phyloP scores from a whole-genome alignment of 2,329 filamentous ascomycete genomes.

The Botrytis aclada region DNA sequence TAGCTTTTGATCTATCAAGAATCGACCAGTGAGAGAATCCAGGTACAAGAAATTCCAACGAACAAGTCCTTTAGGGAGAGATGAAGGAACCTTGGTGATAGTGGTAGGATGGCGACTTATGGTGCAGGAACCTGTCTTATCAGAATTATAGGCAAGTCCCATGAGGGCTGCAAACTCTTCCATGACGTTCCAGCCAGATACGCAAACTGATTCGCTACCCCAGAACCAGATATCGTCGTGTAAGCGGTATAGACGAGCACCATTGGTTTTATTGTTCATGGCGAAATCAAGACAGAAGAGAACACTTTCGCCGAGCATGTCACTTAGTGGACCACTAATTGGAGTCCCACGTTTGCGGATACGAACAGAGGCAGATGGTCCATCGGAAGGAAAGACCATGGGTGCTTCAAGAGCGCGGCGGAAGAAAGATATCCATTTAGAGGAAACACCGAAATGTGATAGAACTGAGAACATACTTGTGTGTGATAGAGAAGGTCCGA shows the following conservation, averaged over 20 bases:
- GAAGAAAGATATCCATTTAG: slow-evolving; percentile 58
- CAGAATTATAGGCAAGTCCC: slow-evolving; percentile 54
- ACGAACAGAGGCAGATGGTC: slow-evolving; percentile 43
- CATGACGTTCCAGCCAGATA: slow-evolving; percentile 57
- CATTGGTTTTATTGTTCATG: slow-evolving; percentile 55
- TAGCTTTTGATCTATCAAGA: slow-evolving; percentile 51
- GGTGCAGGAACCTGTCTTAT: slow-evolving; percentile 53
- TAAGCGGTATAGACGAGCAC: slow-evolving; percentile 56
- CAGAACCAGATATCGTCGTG: slow-evolving; percentile 69
- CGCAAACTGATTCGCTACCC: slow-evolving; percentile 51
- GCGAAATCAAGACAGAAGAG: slow-evolving; percentile 65
- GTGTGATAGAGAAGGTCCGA: slow-evolving; percentile 57
- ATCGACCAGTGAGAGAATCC: slow-evolving; percentile 46
- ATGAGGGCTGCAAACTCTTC: slow-evolving; percentile 51
- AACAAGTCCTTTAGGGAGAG: slow-evolving; percentile 51
- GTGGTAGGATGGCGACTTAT: slow-evolving; percentile 34
- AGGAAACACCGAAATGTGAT: slow-evolving; percentile 56
- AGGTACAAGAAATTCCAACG: slow-evolving; percentile 57
- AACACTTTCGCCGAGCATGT: slow-evolving; percentile 56
- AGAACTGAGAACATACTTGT: slow-evolving; percentile 56
- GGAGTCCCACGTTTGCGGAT: slow-evolving; percentile 56
- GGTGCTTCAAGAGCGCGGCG: slow-evolving; percentile 56
- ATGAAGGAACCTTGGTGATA: slow-evolving; percentile 21
- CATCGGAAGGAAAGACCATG: slow-evolving; percentile 54
- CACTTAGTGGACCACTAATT: slow-evolving; percentile 55